Conservation (phyloP, 306 rosid genomes). For the Begonia fuchsioides region DNA sequence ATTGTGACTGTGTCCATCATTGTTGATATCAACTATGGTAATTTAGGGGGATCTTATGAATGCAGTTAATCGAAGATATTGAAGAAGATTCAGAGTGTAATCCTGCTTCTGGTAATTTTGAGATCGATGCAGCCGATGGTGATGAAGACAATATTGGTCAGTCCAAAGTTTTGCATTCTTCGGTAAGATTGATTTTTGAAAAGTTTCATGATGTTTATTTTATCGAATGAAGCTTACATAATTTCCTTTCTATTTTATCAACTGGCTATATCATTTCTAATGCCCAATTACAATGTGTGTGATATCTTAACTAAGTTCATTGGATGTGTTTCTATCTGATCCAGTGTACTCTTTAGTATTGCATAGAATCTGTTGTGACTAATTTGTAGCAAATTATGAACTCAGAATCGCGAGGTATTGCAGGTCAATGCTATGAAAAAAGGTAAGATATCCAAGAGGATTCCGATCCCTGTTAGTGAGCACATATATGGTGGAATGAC, state of each 20-base stretch:
- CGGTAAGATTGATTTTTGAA: constrained; percentile 19
- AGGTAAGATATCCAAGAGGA: constrained; percentile 38
- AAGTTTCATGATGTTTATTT: background rate
- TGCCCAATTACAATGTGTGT: too few relatives aligned
- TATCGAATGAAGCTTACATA: background rate
- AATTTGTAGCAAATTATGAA: too few relatives aligned
- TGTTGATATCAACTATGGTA: constrained; percentile 3
- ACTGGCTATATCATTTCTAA: too few relatives aligned
- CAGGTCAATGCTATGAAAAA: constrained; percentile 43
- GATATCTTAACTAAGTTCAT: too few relatives aligned
- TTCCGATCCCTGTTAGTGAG: constrained; percentile 49
- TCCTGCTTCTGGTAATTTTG: constrained; percentile 25
- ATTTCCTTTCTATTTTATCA: background rate
- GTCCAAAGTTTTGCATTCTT: constrained; percentile 29
- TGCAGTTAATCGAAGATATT: constrained; percentile 60
- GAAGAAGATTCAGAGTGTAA: constrained; percentile 39
- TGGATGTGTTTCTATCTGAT: background rate
- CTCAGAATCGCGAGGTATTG: constrained; percentile 1
- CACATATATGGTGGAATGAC: constrained; percentile 68
- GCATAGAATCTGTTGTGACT: too few relatives aligned
- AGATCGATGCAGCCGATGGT: constrained; percentile 39
- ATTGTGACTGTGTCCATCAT: constrained; percentile 1
- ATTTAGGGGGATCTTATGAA: constrained; percentile 13
- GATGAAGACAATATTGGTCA: constrained; percentile 22
- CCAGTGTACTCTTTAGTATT: background rate